phyloP scores from a whole-genome alignment of 129 eudicot genomes.

The Oenanthe sinensis region DNA sequence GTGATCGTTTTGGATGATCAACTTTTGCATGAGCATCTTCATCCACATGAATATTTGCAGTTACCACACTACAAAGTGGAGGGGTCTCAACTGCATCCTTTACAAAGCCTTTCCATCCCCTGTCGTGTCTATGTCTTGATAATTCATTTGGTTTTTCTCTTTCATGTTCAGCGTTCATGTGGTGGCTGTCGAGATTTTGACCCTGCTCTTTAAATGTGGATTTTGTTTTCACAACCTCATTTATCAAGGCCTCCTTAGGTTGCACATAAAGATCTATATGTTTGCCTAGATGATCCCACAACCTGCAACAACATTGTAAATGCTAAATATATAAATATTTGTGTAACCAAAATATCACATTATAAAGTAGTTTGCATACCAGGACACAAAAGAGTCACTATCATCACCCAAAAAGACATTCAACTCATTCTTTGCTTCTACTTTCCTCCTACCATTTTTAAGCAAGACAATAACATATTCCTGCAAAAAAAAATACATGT shows the following conservation, averaged over 20 bases:
- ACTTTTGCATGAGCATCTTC: slow-evolving; percentile 18
- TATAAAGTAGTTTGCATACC: slow-evolving; percentile 35
- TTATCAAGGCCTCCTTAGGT: slow-evolving; percentile 29
- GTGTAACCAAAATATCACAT: background rate
- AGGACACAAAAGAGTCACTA: slow-evolving; percentile 71
- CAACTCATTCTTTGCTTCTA: slow-evolving; percentile 84
- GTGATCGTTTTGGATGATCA: slow-evolving; percentile 29
- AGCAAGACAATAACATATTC: slow-evolving; percentile 94
- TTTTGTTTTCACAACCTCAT: slow-evolving; percentile 40
- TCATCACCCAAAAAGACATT: slow-evolving; percentile 94
- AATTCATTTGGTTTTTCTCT: slow-evolving; percentile 22
- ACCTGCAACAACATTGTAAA: slow-evolving; percentile 35
- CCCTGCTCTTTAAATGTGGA: slow-evolving; percentile 24
- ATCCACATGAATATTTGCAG: slow-evolving; percentile 23
- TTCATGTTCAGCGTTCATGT: slow-evolving; percentile 34
- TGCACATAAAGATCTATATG: slow-evolving; percentile 60
- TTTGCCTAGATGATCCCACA: slow-evolving; percentile 86
- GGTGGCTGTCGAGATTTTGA: slow-evolving; percentile 20
- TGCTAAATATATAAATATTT: background rate
- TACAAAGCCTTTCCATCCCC: slow-evolving; percentile 50
- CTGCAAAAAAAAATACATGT: slow-evolving; percentile 35
- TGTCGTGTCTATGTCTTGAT: slow-evolving; percentile 34
- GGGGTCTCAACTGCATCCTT: slow-evolving; percentile 52
- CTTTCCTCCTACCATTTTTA: slow-evolving; percentile 85
- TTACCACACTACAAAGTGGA: slow-evolving; percentile 43